A percentile compares a stretch with the other conserved stretches of the same genome.
These are phyloP conservation scores for Aspergillus chevalieri DNA, from an alignment of 2,329 filamentous ascomycete species.

Conservation along the genomic window DNA sequence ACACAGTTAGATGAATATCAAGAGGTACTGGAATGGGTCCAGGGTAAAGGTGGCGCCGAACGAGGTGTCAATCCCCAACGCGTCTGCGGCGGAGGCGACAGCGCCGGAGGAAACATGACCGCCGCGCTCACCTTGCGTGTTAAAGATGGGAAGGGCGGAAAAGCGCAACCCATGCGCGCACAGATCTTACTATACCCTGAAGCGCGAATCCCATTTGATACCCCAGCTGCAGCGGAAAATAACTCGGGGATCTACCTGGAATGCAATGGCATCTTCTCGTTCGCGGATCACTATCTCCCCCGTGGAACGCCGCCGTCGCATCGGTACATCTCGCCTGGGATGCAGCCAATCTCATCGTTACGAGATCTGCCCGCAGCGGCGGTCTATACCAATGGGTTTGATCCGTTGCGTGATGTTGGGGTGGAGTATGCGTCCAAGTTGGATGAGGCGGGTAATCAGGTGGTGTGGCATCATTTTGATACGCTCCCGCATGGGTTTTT, in stretches of 20 bases:
- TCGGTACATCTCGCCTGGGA: conserved; percentile 26
- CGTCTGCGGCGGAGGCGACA: conserved; percentile 29
- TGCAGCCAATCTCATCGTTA: conserved; percentile 19
- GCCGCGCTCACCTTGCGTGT: conserved; percentile 24
- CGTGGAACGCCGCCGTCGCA: conserved; percentile 16
- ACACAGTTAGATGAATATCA: conserved; percentile 30
- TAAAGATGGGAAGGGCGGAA: conserved; percentile 15
- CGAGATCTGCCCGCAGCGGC: conserved; percentile 18
- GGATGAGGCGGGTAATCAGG: conserved; percentile 19
- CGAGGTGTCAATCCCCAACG: conserved; percentile 21
- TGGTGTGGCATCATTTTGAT: conserved; percentile 22
- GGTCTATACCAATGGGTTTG: conserved; percentile 28
- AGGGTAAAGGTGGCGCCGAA: conserved; percentile 18
- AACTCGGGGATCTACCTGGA: conserved; percentile 29
- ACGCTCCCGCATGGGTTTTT: conserved; percentile 24
- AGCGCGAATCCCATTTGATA: conserved; percentile 27
- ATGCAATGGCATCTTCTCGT: conserved; percentile 31
- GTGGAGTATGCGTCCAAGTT: conserved; percentile 26
- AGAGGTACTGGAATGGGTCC: conserved; percentile 16
- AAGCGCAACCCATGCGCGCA: conserved; percentile 12
- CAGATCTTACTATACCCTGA: conserved; percentile 33
- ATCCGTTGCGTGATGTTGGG: conserved; percentile 26
- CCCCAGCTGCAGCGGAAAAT: conserved; percentile 27
- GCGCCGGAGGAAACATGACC: conserved; percentile 33
- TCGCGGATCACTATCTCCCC: conserved; percentile 28